Evolutionary conservation across 108 stramenopile species (phyloP).

Genomic region (Asterionellopsis glacialis): DNA sequence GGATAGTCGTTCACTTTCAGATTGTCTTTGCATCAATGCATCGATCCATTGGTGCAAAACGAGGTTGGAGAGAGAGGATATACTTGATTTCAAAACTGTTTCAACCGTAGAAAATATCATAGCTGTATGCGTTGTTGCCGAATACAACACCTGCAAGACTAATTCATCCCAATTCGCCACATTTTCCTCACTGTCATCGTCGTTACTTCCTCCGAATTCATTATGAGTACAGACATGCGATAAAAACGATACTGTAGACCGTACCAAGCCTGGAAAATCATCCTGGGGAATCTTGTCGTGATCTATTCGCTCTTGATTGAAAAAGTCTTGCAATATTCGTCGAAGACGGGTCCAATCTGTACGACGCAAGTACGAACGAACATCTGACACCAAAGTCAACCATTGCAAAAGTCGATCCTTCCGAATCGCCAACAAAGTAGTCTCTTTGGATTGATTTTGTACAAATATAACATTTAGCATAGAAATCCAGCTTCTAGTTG

Average conservation of each 20-base stretch:
- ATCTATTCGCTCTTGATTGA: no score
- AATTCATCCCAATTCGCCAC: background rate
- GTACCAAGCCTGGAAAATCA: slow-evolving; percentile 9
- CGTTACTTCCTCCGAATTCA: background rate
- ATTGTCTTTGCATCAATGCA: background rate
- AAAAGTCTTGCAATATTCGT: background rate
- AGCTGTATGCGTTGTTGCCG: background rate
- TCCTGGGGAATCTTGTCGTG: background rate
- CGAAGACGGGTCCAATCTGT: background rate
- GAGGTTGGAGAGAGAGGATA: slow-evolving; percentile 2
- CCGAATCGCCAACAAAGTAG: background rate
- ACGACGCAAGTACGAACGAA: background rate
- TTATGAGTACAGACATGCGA: background rate
- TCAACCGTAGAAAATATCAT: slow-evolving; percentile 3
- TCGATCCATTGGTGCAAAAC: slow-evolving; percentile 3
- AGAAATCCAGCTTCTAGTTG: no score
- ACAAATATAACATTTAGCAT: no score
- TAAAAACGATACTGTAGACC: background rate
- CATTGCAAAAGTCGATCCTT: background rate
- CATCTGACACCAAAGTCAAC: background rate
- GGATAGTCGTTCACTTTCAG: no score
- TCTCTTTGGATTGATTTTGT: no score
- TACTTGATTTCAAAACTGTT: slow-evolving; percentile 4
- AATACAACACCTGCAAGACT: slow-evolving; percentile 1
- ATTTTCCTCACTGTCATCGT: background rate